A percentile compares a stretch with the other conserved stretches of the same genome.
These are phyloP conservation scores for Capsicum rhomboideum DNA, from an alignment of 257 asterid genomes.

Conservation along the genomic window DNA sequence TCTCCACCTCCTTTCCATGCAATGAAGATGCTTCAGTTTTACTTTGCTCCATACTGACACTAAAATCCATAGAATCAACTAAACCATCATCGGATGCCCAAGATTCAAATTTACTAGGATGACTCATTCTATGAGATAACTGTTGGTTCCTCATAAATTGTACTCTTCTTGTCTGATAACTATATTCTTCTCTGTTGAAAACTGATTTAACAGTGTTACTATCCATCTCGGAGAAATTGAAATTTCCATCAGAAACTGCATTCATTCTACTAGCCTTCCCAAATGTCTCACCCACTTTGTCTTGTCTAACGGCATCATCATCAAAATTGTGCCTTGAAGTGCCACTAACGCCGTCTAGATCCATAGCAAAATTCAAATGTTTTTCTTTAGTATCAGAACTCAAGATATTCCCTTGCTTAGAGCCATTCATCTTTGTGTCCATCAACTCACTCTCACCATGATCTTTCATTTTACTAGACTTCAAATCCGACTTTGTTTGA, in stretches of 20 bases:
- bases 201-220: slow-evolving; percentile 22
- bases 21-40: slow-evolving; percentile 25
- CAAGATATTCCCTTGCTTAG: slow-evolving; percentile 33
- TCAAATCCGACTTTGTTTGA: slow-evolving; percentile 27
- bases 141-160: slow-evolving; percentile 28
- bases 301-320: slow-evolving; percentile 7
- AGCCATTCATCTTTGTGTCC: slow-evolving; percentile 23
- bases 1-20: slow-evolving; percentile 22
- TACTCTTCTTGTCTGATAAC: slow-evolving; percentile 35
- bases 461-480: slow-evolving; percentile 25
- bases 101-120: slow-evolving; percentile 33
- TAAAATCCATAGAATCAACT: slow-evolving; percentile 52
- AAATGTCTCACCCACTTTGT: slow-evolving; percentile 10
- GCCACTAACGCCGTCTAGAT: slow-evolving; percentile 12
- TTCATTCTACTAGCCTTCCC: slow-evolving; percentile 22
- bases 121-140: slow-evolving; percentile 26
- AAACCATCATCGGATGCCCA: slow-evolving; percentile 31
- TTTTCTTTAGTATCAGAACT: slow-evolving; percentile 32
- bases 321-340: slow-evolving; percentile 4
- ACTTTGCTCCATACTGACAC: slow-evolving; percentile 33
- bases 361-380: slow-evolving; percentile 7
- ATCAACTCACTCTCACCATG: slow-evolving; percentile 21
- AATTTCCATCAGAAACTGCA: slow-evolving; percentile 14
- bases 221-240: slow-evolving; percentile 18
- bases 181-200: slow-evolving; percentile 27